Percentiles rank a stretch among this genome's conserved stretches.
Evolutionary conservation across 2,329 filamentous ascomycete species (phyloP).

Genomic region (Colletotrichum melonis): DNA sequence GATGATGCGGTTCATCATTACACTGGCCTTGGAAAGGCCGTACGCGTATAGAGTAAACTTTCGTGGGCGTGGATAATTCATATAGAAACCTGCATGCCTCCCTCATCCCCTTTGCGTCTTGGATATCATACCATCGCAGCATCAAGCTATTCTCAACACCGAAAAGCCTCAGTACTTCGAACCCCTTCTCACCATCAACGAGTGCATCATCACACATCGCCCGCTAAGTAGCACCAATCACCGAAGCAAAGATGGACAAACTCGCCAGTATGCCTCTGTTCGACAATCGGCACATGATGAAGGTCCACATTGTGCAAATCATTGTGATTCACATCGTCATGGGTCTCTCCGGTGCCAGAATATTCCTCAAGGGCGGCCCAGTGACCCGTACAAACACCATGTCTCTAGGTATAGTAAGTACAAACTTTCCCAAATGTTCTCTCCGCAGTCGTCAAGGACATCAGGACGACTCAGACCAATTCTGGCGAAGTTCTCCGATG

Average conservation of each 20-base stretch:
- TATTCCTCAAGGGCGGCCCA: background rate
- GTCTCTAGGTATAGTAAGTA: conserved; percentile 23
- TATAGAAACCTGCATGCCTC: background rate
- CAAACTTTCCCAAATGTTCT: too few relatives aligned
- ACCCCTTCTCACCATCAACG: too few relatives aligned
- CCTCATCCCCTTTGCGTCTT: background rate
- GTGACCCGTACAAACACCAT: conserved; percentile 12
- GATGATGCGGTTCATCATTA: background rate
- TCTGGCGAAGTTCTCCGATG: too few relatives aligned
- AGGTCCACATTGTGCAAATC: conserved; percentile 16
- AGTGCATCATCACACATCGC: background rate
- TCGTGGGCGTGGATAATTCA: background rate
- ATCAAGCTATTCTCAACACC: background rate
- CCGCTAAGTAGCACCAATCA: too few relatives aligned
- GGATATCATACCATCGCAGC: background rate
- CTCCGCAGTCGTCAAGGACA: too few relatives aligned
- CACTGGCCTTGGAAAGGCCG: too few relatives aligned
- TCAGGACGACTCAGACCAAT: too few relatives aligned
- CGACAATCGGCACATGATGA: conserved; percentile 9
- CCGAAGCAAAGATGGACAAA: background rate
- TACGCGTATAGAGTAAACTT: background rate
- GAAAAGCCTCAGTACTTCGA: too few relatives aligned
- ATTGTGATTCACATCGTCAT: conserved; percentile 14
- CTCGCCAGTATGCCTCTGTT: background rate
- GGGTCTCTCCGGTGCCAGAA: conserved; percentile 5